These are phyloP conservation scores for Colletotrichum sp. DNA, from an alignment of 2,329 filamentous ascomycete species.

Conservation along the genomic window DNA sequence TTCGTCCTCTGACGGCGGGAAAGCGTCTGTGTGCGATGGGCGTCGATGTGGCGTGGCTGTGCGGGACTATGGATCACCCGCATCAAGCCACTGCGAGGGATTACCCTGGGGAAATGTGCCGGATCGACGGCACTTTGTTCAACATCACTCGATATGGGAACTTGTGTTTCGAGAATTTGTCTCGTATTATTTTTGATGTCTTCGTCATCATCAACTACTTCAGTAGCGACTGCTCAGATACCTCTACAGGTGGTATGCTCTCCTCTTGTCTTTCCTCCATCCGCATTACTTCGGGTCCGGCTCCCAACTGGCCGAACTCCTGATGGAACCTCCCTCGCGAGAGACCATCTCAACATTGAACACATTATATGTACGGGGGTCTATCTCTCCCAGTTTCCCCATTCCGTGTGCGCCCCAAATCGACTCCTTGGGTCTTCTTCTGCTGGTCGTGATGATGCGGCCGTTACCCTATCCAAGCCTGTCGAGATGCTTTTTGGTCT, in stretches of 20 bases:
- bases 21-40: neutral
- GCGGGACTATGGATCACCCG: neutral
- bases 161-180: neutral
- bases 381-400: conserved; percentile 10
- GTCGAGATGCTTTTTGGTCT: neutral
- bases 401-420: neutral
- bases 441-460: conserved; percentile 14
- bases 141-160: neutral
- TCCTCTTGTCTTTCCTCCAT: neutral
- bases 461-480: conserved; percentile 15
- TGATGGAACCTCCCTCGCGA: neutral
- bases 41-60: neutral
- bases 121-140: neutral
- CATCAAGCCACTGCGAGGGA: neutral
- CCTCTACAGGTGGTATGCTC: conserved; percentile 19
- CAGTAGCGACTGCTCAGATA: conserved; percentile 24
- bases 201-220: conserved; percentile 18
- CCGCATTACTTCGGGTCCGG: conserved; percentile 14
- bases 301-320: conserved; percentile 10
- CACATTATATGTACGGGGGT: conserved; percentile 21
- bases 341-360: conserved; percentile 3
- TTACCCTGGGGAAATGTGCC: neutral
- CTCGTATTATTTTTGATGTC: neutral
- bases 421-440: conserved; percentile 11
- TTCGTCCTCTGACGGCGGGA: neutral